Evolutionary conservation across 2,329 filamentous ascomycete genomes (phyloP).

Genomic region (Neopestalotiopsis sp.): DNA sequence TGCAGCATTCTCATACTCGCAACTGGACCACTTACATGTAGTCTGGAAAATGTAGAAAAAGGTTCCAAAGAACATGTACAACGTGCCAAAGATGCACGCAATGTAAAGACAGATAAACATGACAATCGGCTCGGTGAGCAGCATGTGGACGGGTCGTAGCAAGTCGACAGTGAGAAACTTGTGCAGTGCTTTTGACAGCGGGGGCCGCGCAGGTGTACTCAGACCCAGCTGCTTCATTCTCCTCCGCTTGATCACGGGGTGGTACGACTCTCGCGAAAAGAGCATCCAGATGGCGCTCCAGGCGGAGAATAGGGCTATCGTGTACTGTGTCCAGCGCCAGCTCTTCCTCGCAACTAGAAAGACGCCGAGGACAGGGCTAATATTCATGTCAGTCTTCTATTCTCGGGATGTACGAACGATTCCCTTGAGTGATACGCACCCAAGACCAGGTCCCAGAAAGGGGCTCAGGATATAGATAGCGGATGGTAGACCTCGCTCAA

Average conservation of each 20-base stretch:
- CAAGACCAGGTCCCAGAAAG: slow-evolving; percentile 58
- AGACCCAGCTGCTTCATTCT: slow-evolving; percentile 43
- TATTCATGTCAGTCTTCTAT: neutral
- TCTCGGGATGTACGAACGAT: neutral
- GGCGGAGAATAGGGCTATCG: slow-evolving; percentile 51
- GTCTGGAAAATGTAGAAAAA: slow-evolving; percentile 54
- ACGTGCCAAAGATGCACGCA: slow-evolving; percentile 55
- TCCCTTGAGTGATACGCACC: slow-evolving; percentile 39
- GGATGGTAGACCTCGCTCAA: slow-evolving; percentile 48
- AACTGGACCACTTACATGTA: slow-evolving; percentile 26
- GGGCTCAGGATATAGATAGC: slow-evolving; percentile 56
- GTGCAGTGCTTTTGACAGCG: slow-evolving; percentile 32
- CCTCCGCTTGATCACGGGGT: slow-evolving; percentile 52
- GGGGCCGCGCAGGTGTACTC: slow-evolving; percentile 28
- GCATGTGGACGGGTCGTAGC: slow-evolving; percentile 60
- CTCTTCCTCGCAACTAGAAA: slow-evolving; percentile 50
- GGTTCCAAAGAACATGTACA: slow-evolving; percentile 59
- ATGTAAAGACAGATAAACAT: slow-evolving; percentile 59
- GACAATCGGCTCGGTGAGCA: slow-evolving; percentile 68
- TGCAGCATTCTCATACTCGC: too few species aligned
- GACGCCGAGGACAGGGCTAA: slow-evolving; percentile 50
- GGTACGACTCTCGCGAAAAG: slow-evolving; percentile 61
- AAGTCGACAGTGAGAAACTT: slow-evolving; percentile 49
- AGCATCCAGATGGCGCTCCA: slow-evolving; percentile 42
- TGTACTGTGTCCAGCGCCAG: slow-evolving; percentile 62